Evolutionary conservation across 1,284 basidiomycete species (phyloP).

Genomic region (Malassezia japonica): DNA sequence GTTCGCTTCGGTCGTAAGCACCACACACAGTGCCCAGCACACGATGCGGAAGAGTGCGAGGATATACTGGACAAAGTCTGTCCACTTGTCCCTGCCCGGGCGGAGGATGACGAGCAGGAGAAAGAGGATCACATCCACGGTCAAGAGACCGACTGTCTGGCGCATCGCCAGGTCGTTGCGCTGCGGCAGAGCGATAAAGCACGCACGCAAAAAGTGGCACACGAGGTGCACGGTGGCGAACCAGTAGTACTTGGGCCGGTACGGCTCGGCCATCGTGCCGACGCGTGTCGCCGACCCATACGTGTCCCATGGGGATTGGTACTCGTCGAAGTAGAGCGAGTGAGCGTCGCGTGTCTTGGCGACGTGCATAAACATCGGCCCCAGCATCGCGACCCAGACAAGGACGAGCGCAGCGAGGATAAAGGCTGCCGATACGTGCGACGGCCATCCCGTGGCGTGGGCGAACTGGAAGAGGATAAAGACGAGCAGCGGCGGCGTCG

Average conservation of each 20-base stretch:
- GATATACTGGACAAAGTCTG: constrained; percentile 39
- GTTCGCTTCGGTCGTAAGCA: constrained; percentile 31
- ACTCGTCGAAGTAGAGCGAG: constrained; percentile 27
- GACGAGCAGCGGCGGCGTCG: constrained; percentile 20
- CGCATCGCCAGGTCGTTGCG: constrained; percentile 24
- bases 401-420: constrained; percentile 23
- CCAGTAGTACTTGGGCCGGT: constrained; percentile 33
- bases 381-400: constrained; percentile 21
- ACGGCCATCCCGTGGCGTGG: constrained; percentile 36
- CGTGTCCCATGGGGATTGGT: constrained; percentile 19
- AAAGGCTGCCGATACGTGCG: constrained; percentile 35
- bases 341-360: constrained; percentile 14
- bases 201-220: constrained; percentile 32
- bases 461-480: constrained; percentile 43
- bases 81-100: constrained; percentile 34
- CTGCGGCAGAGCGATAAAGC: constrained; percentile 39
- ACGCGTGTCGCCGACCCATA: constrained; percentile 18
- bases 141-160: constrained; percentile 41
- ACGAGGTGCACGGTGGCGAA: constrained; percentile 31
- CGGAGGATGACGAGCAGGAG: constrained; percentile 30
- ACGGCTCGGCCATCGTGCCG: constrained; percentile 35
- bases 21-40: constrained; percentile 37
- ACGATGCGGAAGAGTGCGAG: constrained; percentile 33
- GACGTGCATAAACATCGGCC: constrained; percentile 26
- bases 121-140: constrained; percentile 38